Percentiles rank a stretch among this genome's conserved stretches.
phyloP scores from a whole-genome alignment of 106 monocot genomes.

The Narthecium ossifragum region DNA sequence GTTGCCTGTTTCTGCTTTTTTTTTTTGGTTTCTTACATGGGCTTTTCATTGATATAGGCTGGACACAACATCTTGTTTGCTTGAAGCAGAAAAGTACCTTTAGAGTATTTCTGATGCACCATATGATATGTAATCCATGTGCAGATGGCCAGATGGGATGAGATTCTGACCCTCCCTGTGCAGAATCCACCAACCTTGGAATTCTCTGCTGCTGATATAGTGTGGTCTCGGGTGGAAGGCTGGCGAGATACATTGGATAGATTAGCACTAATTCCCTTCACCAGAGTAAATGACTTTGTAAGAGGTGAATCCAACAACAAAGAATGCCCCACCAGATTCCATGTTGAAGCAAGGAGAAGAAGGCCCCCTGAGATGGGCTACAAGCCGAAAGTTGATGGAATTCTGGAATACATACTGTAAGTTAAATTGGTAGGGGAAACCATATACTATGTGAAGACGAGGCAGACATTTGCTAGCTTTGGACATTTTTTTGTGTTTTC shows the following conservation, averaged over 20 bases:
- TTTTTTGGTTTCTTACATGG: not conserved
- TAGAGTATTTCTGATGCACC: too few relatives aligned
- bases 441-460: too few relatives aligned
- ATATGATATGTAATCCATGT: slow-evolving; percentile 2
- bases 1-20: too few relatives aligned
- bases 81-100: too few relatives aligned
- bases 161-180: slow-evolving; percentile 78
- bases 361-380: slow-evolving; percentile 38
- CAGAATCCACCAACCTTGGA: slow-evolving; percentile 74
- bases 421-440: too few relatives aligned
- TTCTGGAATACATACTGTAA: slow-evolving; percentile 96
- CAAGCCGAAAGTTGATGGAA: slow-evolving; percentile 95
- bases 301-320: slow-evolving; percentile 88
- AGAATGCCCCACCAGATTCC: slow-evolving; percentile 90
- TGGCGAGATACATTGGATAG: slow-evolving; percentile 83
- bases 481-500: too few relatives aligned
- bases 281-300: slow-evolving; percentile 83
- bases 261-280: slow-evolving; percentile 86
- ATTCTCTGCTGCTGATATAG: slow-evolving; percentile 78
- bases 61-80: too few relatives aligned
- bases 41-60: too few relatives aligned
- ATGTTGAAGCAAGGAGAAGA: slow-evolving; percentile 90
- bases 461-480: too few relatives aligned
- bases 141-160: slow-evolving; percentile 97
- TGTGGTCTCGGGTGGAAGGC: slow-evolving; percentile 91